Base-by-base conservation (phyloP, 176 grass and related monocot genomes). In the Phoenix dactylifera region DNA sequence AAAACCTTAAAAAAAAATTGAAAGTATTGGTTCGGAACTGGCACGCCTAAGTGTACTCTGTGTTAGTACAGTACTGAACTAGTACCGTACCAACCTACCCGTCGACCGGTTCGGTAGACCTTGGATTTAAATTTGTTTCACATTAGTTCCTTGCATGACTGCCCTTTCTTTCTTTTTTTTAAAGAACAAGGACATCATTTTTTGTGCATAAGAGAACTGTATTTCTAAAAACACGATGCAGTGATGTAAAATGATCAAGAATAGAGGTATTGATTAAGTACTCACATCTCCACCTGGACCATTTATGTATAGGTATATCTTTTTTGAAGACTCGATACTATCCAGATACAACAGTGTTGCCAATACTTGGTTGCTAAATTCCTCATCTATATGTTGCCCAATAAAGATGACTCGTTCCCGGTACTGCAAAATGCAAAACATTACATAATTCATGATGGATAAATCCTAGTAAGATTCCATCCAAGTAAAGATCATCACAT, bases 201-300 rank as follows among this genome's bases (percentile, higher is more conserved):
- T 44, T 44, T 44, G 35, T 44, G 9, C 35, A 44, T 14, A 9
- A 44, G 9, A 44, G 35, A 44, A 44, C 35, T 44, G 10, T 10
- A 44, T 44, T 44, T 44, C 35, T 44, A 44, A 14, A 44, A 12
- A 44, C 7, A 44, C 35, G 3, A 44, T 44, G 35, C 10, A 44
- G 35, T 3, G 35, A 44, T 2, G 0, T 44, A 7, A 14, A 35
- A 44, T 3, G 35, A 44, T 44, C 3, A 10, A 20, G 16, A 60
- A 60, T 26, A 60, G 52, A 18, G 9, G 22, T 15, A 57, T 32
- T 1, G 22, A 49, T 44, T 0, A 35, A 74, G 51, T 64, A 77
- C 78, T 90, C 83, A 98, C 93, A 83, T 98, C 93, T 73, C 93
- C 93, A 54, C 93, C 93, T 69, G 73, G 84, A 23, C 87, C 85